Base-by-base conservation (phyloP, 2,329 filamentous ascomycete species). In the Microcyclospora pomicola region DNA sequence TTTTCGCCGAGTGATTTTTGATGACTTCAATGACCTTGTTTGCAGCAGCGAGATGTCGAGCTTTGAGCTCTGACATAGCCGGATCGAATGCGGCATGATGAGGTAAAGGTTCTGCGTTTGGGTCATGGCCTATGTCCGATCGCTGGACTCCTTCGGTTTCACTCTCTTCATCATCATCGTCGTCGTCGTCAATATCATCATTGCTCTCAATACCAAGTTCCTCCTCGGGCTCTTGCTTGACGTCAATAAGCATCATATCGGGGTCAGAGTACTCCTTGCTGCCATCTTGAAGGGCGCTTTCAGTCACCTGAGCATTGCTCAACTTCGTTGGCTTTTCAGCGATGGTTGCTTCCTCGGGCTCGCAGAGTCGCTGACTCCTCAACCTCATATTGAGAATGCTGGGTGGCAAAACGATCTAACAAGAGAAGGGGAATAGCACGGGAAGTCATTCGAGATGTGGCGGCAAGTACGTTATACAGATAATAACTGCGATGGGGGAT, bases 81-180 rank as follows among this genome's bases (percentile, higher is more conserved):
- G 9, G 7, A 27, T 48, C 39, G 37, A 46, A 48, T 15, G 35
- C 35, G 2, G 36, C 40, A 13, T 34, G 39, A 2, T 24, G 19
- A 6, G 45, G 45, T 35, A 34, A 41, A 3, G 16, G 27, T 33
- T 48, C 43, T 15, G 5, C 6, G 11, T 15, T 7, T 4, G 19
- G 19, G 19, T 24, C 19, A 24, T 24, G 7, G 19, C 5, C 19
- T 12, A 30, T 31, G 9, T 33, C 13, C 10, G 33, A 14, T 3
- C 14, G 9, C 2, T 15, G 3, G 12, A 7, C 7, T 24, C 7
- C 5, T 24, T 24, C 19, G 19, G 4, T 7, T 5, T 24, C 28
- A 24, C 11, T 9, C 12, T 39, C 24, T 5, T 33, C 31, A 11
- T 38, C 35, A 5, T 38, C 38, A 12, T 36, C 38, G 12, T 36